Conservation (phyloP, 805 yeast genomes). For the Metschnikowia aberdeeniae region DNA sequence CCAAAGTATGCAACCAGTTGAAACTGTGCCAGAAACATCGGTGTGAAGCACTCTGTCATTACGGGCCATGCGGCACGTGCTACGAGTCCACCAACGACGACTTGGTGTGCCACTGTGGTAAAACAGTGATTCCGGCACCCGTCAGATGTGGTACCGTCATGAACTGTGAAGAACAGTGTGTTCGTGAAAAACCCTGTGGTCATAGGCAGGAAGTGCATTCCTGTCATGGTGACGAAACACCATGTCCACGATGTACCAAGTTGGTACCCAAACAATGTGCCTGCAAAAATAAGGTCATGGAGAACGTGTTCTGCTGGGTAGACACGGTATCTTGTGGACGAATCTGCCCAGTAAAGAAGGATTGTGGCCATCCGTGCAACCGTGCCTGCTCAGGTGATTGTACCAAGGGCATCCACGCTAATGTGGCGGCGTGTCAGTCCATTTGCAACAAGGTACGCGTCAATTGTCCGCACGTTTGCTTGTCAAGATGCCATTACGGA, state of each 20-base stretch:
- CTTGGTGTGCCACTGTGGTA: slow-evolving; percentile 75
- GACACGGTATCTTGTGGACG: slow-evolving; percentile 59
- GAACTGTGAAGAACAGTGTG: slow-evolving; percentile 63
- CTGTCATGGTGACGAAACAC: slow-evolving; percentile 64
- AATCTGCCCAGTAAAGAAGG: slow-evolving; percentile 28
- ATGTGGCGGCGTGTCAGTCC: slow-evolving; percentile 47
- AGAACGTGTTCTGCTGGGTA: slow-evolving; percentile 69
- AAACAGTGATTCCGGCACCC: slow-evolving; percentile 74
- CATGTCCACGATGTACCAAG: slow-evolving; percentile 75
- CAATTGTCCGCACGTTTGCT: slow-evolving; percentile 69
- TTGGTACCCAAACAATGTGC: slow-evolving; percentile 53
- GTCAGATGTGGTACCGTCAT: slow-evolving; percentile 75
- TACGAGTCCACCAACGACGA: slow-evolving; percentile 78
- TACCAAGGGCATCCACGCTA: slow-evolving; percentile 55
- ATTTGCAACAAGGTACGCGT: slow-evolving; percentile 50
- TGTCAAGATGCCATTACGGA: slow-evolving; percentile 57
- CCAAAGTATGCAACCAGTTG: slow-evolving; percentile 57
- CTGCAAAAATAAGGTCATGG: slow-evolving; percentile 55
- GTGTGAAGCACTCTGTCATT: slow-evolving; percentile 70
- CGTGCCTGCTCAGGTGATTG: slow-evolving; percentile 59
- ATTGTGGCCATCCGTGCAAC: slow-evolving; percentile 47
- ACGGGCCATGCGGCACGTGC: slow-evolving; percentile 78
- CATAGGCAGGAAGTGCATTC: slow-evolving; percentile 65
- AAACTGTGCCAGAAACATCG: slow-evolving; percentile 60
- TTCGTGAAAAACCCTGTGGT: slow-evolving; percentile 58